Conservation (phyloP, 2,329 filamentous ascomycete species). For the Furcasterigmium furcatum region DNA sequence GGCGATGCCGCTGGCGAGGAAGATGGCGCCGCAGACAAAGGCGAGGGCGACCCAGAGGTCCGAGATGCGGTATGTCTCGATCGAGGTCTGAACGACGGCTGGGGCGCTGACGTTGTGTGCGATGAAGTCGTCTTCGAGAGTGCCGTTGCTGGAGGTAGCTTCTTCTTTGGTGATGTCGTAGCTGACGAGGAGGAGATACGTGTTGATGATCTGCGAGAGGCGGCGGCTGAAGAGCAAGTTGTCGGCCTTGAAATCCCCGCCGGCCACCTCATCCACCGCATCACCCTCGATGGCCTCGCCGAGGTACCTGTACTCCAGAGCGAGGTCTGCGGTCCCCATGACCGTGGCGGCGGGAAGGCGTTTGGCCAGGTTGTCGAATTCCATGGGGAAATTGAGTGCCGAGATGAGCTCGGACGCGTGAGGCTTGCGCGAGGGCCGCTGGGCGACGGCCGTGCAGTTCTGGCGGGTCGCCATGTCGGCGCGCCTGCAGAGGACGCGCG, state of each 20-base stretch:
- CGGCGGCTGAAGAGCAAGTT: background rate
- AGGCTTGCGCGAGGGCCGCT: background rate
- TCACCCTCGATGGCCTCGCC: too few relatives aligned
- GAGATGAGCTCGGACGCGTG: background rate
- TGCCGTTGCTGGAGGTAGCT: too few relatives aligned
- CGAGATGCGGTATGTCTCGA: background rate
- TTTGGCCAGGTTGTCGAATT: background rate
- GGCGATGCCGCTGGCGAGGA: background rate
- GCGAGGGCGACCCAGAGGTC: background rate
- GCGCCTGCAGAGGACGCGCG: too few relatives aligned
- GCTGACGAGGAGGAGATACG: background rate
- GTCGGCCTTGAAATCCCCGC: background rate
- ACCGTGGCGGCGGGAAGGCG: background rate
- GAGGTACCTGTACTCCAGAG: background rate
- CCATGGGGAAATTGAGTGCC: background rate
- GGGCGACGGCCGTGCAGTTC: background rate
- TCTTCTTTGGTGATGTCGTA: background rate
- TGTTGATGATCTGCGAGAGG: constrained; percentile 1
- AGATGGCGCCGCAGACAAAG: background rate
- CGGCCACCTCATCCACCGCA: too few relatives aligned
- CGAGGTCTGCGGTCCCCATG: background rate
- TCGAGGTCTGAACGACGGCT: background rate
- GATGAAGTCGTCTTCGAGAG: background rate
- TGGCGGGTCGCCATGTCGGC: too few relatives aligned
- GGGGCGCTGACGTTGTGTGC: background rate